Base-by-base conservation (phyloP, 129 eudicot genomes). In the Ambrosia artemisiifolia region DNA sequence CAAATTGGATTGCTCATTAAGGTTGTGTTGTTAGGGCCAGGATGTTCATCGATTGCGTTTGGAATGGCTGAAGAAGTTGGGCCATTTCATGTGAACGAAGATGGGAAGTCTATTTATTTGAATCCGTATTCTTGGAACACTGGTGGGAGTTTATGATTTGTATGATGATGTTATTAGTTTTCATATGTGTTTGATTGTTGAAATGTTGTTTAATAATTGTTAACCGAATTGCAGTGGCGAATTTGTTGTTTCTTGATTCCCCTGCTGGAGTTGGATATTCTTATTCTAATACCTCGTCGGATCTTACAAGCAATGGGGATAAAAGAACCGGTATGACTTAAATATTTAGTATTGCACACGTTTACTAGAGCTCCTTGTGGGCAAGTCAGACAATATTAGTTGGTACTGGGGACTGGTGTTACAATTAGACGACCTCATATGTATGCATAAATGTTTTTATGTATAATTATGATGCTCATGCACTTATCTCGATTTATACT, bases 181-280 rank as follows among this genome's bases (percentile, higher is more conserved):
- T 62, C 30, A 30, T 46, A 32, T 75, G 38, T 24, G 38, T 57
- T 0, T 69, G 3, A 13, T 74, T 40, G 36, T 66, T 24, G 18
- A 1, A 33, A 18, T 12, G 5, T 63, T 32, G 47, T 18, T 70
- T 57, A 10, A 12, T 57, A 33, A 78, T 53, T 65, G 60, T 40
- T 42, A 1, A 40, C 12, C 7, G 42, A 68, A 76, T 55, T 82
- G 89, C 89, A 94, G 98, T 70, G 75, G 96, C 96, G 19, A 94
- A 94, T 81, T 53, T 94, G 20, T 73, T 94, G 80, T 94, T 90
- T 70, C 70, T 90, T 60, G 98, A 94, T 74, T 75, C 98, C 59
- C 98, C 98, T 67, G 98, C 74, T 82, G 98, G 98, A 69, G 98
- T 94, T 81, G 98, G 98, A n/a, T 94, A 73, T 86, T 94, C 98